These are phyloP conservation scores for Rhododendron ovatum DNA, from an alignment of 148 eudicot species.

Conservation along the genomic window DNA sequence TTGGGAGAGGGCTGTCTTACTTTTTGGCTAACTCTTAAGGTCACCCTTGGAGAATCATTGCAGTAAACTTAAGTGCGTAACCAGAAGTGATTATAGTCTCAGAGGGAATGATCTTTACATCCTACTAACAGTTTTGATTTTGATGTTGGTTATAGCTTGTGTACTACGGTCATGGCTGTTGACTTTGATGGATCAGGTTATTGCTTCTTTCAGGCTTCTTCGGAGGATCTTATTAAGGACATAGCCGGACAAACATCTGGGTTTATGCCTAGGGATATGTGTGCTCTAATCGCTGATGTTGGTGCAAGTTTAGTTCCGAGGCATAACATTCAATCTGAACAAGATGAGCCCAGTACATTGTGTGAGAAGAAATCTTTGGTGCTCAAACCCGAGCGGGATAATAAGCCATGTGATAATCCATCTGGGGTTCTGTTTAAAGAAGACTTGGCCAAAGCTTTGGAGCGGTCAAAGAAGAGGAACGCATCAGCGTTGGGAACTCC, in stretches of 20 bases:
- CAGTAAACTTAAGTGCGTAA: background rate
- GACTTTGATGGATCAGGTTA: constrained; percentile 26
- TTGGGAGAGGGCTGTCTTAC: background rate
- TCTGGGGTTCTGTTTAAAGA: constrained; percentile 45
- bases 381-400: constrained; percentile 17
- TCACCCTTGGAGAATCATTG: background rate
- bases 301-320: constrained; percentile 52
- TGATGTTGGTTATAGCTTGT: constrained; percentile 4
- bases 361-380: constrained; percentile 20
- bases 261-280: constrained; percentile 78
- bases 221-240: constrained; percentile 65
- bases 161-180: constrained; percentile 15
- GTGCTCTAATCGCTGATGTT: constrained; percentile 85
- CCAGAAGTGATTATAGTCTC: background rate
- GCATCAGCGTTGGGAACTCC: constrained; percentile 96
- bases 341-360: constrained; percentile 27
- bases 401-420: constrained; percentile 24
- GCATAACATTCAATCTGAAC: constrained; percentile 24
- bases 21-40: background rate
- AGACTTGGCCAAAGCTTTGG: constrained; percentile 62
- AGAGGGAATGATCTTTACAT: background rate
- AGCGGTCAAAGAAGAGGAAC: constrained; percentile 80
- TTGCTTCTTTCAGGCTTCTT: constrained; percentile 46
- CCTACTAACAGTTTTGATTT: background rate
- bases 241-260: constrained; percentile 92